phyloP scores from a whole-genome alignment of 1,284 basidiomycete genomes.

The Ganoderma multipileum region DNA sequence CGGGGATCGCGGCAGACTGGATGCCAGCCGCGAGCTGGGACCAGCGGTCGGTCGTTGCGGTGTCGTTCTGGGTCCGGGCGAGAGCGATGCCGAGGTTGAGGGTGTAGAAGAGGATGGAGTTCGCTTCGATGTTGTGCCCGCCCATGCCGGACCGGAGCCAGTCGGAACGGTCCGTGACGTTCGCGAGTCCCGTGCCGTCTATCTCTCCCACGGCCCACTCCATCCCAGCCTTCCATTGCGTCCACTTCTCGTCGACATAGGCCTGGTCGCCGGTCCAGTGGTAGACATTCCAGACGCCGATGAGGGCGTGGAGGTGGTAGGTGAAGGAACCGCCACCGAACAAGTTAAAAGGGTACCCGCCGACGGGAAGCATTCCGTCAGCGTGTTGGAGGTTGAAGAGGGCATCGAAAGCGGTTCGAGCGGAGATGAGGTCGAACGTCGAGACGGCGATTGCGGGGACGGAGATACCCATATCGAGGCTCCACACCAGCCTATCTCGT shows the following conservation, averaged over 20 bases:
- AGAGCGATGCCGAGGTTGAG: constrained; percentile 25
- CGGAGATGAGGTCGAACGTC: constrained; percentile 26
- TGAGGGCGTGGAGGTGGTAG: constrained; percentile 28
- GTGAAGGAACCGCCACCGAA: constrained; percentile 24
- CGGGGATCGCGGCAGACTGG: constrained; percentile 23
- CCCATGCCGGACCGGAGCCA: constrained; percentile 32
- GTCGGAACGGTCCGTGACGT: constrained; percentile 22
- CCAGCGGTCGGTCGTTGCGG: constrained; percentile 12
- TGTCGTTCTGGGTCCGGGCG: constrained; percentile 18
- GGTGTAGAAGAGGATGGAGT: constrained; percentile 30
- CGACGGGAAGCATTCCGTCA: constrained; percentile 11
- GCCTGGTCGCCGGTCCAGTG: constrained; percentile 26
- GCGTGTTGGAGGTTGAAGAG: constrained; percentile 22
- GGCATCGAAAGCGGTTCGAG: constrained; percentile 27
- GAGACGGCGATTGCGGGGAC: constrained; percentile 27
- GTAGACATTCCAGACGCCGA: constrained; percentile 28
- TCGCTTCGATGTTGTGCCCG: constrained; percentile 32
- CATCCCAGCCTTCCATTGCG: constrained; percentile 24
- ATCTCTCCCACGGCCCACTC: constrained; percentile 26
- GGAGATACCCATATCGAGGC: constrained; percentile 28
- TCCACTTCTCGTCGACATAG: constrained; percentile 22
- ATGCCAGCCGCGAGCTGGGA: constrained; percentile 19
- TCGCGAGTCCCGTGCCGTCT: constrained; percentile 25
- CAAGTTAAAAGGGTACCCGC: constrained; percentile 17
- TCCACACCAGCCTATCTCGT: constrained; percentile 29